Base-by-base conservation (phyloP, 345 rosid species). In the Excoecaria agallocha region DNA sequence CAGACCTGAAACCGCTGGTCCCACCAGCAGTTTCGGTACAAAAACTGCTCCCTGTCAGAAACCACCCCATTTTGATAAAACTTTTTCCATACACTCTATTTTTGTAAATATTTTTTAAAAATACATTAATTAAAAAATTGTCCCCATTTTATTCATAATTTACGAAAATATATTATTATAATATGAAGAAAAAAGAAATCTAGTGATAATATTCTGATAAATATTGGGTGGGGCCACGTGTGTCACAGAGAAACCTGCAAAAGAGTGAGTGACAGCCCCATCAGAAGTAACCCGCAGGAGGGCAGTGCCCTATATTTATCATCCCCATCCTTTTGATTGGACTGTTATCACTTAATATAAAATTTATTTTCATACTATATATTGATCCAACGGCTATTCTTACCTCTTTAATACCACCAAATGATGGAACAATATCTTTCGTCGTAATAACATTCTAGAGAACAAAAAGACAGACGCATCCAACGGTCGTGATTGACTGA, bases 241-340 rank as follows among this genome's bases (percentile, higher is more conserved):
- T 79, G 79, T 75, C 52, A 65, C 46, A 50, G 66, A 25, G 76
- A 45, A 5, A 50, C 74, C 75, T 60, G 68, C 58, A 48, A 56
- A 60, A 45, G 50, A 43, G 51, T 39, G 56, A 15, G 20, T 61
- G 69, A 71, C 71, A 82, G 68, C 48, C 82, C 76, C 66, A 22
- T 25, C 38, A 5, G 37, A 37, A 52, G 12, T 58, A 54, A 68
- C 52, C 50, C 35, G 66, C 66, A 75, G 61, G 22, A 25, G 49
- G 19, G 22, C 81, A 72, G 66, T 64, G 7, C 6, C 61, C 50
- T 56, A 25, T 55, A 46, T 52, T 66, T 59, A 46, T 49, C 30
- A 48, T 3, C 46, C 16, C 25, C 25, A 13, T 2, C 41, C 24
- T 66, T 68, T 69, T 79, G 85, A 82, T 79, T 76, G 62, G 85